Conservation (phyloP, 2,329 filamentous ascomycete species). For the Colletotrichum theobromicola region DNA sequence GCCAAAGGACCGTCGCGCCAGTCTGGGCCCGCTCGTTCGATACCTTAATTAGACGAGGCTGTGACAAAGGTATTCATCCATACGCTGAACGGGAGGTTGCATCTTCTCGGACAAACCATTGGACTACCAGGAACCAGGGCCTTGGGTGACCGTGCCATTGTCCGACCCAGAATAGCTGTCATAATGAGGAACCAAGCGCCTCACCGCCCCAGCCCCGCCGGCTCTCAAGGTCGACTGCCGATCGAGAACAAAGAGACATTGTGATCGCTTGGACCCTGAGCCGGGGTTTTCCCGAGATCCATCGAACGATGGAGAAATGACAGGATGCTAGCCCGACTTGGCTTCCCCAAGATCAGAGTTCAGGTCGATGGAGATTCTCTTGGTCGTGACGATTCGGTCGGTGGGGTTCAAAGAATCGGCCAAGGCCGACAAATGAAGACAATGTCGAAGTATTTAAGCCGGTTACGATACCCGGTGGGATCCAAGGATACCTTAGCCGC, state of each 20-base stretch:
- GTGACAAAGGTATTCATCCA: no score
- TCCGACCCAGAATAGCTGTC: not conserved
- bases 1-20: not conserved
- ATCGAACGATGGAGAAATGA: not conserved
- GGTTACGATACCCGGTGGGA: not conserved
- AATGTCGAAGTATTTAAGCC: not conserved
- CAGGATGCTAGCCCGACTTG: not conserved
- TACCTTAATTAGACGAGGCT: slow-evolving; percentile 5
- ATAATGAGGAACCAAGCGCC: not conserved
- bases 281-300: not conserved
- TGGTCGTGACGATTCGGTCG: not conserved
- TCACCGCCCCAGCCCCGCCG: not conserved
- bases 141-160: not conserved
- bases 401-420: not conserved
- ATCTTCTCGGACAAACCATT: not conserved
- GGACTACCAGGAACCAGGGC: slow-evolving; percentile 11
- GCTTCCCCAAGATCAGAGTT: not conserved
- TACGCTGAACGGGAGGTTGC: not conserved
- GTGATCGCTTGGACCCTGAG: not conserved
- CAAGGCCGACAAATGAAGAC: not conserved
- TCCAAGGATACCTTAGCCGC: not conserved
- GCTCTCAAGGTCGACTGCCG: not conserved
- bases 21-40: not conserved
- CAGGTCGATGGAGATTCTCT: not conserved
- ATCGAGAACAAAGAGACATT: not conserved